Conservation (phyloP, 768 basidiomycete species). For the Tremella yokohamensis region DNA sequence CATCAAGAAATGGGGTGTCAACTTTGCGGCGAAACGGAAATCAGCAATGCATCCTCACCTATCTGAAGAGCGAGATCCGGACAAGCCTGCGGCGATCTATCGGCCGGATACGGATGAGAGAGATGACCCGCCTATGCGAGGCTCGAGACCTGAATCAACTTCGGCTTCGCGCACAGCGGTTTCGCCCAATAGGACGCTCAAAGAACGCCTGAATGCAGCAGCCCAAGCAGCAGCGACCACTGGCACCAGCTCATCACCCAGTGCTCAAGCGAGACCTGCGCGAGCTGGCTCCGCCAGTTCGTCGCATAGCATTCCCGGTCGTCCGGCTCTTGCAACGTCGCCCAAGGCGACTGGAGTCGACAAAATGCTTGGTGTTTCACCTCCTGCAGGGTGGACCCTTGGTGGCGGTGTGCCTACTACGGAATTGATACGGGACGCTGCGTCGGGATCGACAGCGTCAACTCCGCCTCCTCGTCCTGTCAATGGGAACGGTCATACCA, state of each 20-base stretch:
- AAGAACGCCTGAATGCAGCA: constrained; percentile 44
- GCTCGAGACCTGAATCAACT: neutral
- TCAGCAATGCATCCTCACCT: constrained; percentile 5
- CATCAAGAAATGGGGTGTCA: constrained; percentile 87
- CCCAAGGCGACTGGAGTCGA: neutral
- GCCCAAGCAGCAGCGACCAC: constrained; percentile 13
- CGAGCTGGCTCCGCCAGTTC: neutral
- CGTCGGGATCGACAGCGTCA: constrained; percentile 8
- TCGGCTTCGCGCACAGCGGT: constrained; percentile 7
- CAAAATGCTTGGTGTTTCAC: neutral
- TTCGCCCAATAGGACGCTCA: constrained; percentile 21
- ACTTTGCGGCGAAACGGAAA: constrained; percentile 59
- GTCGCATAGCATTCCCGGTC: constrained; percentile 1
- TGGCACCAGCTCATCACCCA: neutral
- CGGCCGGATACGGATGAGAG: constrained; percentile 35
- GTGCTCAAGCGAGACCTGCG: neutral
- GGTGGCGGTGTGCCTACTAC: constrained; percentile 1
- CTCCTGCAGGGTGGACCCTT: constrained; percentile 3
- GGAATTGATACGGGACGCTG: neutral
- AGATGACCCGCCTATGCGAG: constrained; percentile 6
- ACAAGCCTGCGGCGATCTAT: constrained; percentile 26
- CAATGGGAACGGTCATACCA: constrained; percentile 9
- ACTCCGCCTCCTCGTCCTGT: constrained; percentile 13
- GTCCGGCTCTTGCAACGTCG: neutral
- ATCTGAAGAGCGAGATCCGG: constrained; percentile 8